phyloP scores from a whole-genome alignment of 768 basidiomycete species.

The Russula sp. region DNA sequence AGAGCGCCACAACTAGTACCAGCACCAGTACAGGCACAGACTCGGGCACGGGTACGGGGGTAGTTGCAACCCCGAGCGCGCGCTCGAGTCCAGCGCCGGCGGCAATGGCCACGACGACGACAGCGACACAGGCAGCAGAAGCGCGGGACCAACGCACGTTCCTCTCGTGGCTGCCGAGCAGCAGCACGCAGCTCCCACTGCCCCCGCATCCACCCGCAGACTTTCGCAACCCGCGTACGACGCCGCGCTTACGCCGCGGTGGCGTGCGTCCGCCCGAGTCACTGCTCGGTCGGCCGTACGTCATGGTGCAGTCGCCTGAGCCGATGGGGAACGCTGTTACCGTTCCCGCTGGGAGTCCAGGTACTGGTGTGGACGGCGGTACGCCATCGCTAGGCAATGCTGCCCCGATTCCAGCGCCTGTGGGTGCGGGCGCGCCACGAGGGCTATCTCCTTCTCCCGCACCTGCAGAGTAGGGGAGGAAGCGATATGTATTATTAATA shows the following conservation, averaged over 20 bases:
- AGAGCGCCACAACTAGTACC: background rate
- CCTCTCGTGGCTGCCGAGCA: conserved; percentile 15
- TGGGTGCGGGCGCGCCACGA: background rate
- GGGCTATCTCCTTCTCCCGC: background rate
- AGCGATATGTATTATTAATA: background rate
- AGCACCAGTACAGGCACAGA: background rate
- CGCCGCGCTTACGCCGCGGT: conserved; percentile 61
- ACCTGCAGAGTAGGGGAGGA: background rate
- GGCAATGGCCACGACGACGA: background rate
- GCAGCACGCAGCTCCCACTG: conserved; percentile 3
- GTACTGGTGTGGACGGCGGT: background rate
- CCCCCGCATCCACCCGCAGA: background rate
- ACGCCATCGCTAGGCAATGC: background rate
- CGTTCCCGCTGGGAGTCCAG: background rate
- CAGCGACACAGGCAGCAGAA: background rate
- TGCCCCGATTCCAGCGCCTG: background rate
- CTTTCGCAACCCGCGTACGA: conserved; percentile 22
- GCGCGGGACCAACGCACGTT: background rate
- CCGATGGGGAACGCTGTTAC: background rate
- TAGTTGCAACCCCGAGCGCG: background rate
- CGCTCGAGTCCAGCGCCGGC: conserved; percentile 10
- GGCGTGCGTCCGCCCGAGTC: conserved; percentile 61
- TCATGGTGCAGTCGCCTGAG: too few relatives aligned
- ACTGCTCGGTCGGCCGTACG: conserved; percentile 38
- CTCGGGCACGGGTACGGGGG: background rate